phyloP scores from a whole-genome alignment of 768 basidiomycete species.

The Podaxis sp. region DNA sequence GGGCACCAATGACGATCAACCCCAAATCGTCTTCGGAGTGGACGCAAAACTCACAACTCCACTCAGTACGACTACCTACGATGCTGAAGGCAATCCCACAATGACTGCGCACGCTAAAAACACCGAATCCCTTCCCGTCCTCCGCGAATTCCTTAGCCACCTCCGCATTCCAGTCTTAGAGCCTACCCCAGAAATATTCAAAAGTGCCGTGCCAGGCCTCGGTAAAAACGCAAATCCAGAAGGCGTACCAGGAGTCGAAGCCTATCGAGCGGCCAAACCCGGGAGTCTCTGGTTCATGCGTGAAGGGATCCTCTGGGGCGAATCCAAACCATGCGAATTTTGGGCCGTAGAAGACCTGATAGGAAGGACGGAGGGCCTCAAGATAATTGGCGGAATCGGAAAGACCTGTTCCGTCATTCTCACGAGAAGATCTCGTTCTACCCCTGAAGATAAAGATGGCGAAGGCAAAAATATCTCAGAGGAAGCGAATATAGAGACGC shows the following conservation, averaged over 20 bases:
- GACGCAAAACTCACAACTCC: slow-evolving; percentile 52
- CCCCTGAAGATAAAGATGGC: slow-evolving; percentile 17
- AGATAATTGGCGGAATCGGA: slow-evolving; percentile 62
- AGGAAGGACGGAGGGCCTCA: slow-evolving; percentile 44
- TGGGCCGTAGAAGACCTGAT: slow-evolving; percentile 65
- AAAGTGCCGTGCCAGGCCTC: slow-evolving; percentile 43
- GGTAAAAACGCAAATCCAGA: slow-evolving; percentile 35
- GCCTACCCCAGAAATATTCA: slow-evolving; percentile 52
- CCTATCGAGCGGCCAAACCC: slow-evolving; percentile 68
- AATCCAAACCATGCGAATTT: slow-evolving; percentile 76
- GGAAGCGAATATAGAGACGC: slow-evolving; percentile 26
- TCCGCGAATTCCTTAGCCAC: slow-evolving; percentile 52
- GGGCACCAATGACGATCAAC: slow-evolving; percentile 28
- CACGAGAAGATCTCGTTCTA: slow-evolving; percentile 29
- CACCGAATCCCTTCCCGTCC: slow-evolving; percentile 43
- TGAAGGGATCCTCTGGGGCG: slow-evolving; percentile 69
- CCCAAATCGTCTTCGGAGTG: slow-evolving; percentile 69
- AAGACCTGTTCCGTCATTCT: slow-evolving; percentile 65
- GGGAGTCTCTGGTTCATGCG: slow-evolving; percentile 73
- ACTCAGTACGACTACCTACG: slow-evolving; percentile 43
- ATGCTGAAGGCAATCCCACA: slow-evolving; percentile 25
- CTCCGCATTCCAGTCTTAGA: slow-evolving; percentile 38
- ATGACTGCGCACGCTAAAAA: slow-evolving; percentile 44
- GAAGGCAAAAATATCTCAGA: slow-evolving; percentile 25
- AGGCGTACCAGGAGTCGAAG: slow-evolving; percentile 62